Evolutionary conservation across 2,329 filamentous ascomycete species (phyloP).

Genomic region (Paracorniculantispora psalliotae): DNA sequence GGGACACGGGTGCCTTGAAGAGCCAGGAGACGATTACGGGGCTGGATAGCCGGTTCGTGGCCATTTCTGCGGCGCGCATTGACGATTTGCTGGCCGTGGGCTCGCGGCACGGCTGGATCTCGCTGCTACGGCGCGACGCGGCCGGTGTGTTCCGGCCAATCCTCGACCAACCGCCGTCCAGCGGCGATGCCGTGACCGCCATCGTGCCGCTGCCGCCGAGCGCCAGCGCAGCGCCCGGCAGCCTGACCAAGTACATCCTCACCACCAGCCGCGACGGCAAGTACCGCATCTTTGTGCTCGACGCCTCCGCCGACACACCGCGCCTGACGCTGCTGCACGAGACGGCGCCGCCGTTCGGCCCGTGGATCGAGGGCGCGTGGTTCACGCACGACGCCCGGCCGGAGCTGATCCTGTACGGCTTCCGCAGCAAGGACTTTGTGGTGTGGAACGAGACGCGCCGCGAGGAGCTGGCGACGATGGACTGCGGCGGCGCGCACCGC

Average conservation of each 20-base stretch:
- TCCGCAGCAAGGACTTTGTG: conserved; percentile 72
- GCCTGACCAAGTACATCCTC: conserved; percentile 46
- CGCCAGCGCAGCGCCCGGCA: conserved; percentile 14
- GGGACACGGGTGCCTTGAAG: conserved; percentile 24
- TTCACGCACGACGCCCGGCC: conserved; percentile 38
- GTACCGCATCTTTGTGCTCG: conserved; percentile 59
- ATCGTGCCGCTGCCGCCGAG: conserved; percentile 45
- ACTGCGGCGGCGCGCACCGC: conserved; percentile 82
- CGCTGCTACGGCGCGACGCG: conserved; percentile 23
- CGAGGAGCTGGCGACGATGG: conserved; percentile 63
- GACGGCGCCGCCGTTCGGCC: conserved; percentile 64
- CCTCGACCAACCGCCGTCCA: conserved; percentile 35
- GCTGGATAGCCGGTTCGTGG: conserved; percentile 45
- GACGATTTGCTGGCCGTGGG: conserved; percentile 45
- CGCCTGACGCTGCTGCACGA: conserved; percentile 56
- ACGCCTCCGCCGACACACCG: conserved; percentile 18
- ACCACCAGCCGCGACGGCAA: conserved; percentile 73
- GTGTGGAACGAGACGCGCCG: conserved; percentile 73
- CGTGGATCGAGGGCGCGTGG: conserved; percentile 69
- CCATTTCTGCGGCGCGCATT: conserved; percentile 41
- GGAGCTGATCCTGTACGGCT: conserved; percentile 72
- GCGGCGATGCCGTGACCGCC: conserved; percentile 62
- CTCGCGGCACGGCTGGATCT: conserved; percentile 47
- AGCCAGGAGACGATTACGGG: conserved; percentile 28
- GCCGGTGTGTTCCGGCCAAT: conserved; percentile 24